Evolutionary conservation across 1,139 yeast species (phyloP).

Genomic region (Entelexis paramagnoliae): DNA sequence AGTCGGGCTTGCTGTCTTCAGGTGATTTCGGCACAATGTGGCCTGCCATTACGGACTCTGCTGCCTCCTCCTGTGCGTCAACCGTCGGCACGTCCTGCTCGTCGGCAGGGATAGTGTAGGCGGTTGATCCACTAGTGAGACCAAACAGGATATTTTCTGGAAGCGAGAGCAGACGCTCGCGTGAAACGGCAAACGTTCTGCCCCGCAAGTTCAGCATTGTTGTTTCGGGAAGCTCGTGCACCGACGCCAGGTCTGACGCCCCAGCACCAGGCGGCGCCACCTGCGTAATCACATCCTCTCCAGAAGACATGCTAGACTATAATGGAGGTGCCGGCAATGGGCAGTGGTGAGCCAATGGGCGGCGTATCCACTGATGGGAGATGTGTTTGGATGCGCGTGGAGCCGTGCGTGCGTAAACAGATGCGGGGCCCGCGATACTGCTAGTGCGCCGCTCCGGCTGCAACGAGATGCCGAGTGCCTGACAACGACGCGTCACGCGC

Average conservation of each 20-base stretch:
- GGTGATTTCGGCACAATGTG: neutral
- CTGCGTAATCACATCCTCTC: conserved; percentile 30
- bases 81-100: conserved; percentile 25
- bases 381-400: neutral
- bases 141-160: conserved; percentile 87
- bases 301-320: neutral
- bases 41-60: neutral
- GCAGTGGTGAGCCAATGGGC: neutral
- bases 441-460: neutral
- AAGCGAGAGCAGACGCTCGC: conserved; percentile 80
- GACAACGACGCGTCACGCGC: neutral
- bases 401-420: conserved; percentile 3
- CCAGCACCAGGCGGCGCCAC: conserved; percentile 21
- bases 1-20: neutral
- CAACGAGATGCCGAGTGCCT: neutral
- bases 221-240: conserved; percentile 24
- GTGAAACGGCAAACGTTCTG: conserved; percentile 52
- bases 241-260: conserved; percentile 10
- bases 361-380: neutral
- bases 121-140: conserved; percentile 49
- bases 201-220: conserved; percentile 63
- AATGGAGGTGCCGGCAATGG: neutral
- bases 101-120: conserved; percentile 59
- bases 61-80: neutral
- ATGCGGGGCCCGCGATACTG: neutral